Conservation (phyloP, 768 basidiomycete genomes). For the Cystofilobasidium ferigula region DNA sequence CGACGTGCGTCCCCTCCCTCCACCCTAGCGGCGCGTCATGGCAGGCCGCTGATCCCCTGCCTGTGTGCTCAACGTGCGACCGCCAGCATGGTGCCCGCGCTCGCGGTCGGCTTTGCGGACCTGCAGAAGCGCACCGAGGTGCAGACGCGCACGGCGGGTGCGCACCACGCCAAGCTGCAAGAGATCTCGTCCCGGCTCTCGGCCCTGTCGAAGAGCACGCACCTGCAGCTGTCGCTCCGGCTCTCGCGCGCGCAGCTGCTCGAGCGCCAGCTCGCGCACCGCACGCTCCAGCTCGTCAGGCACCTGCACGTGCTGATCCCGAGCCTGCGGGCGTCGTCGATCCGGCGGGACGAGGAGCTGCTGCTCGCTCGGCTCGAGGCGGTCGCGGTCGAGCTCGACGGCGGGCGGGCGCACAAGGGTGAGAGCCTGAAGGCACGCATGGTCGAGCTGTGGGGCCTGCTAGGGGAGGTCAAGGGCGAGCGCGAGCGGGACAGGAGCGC, state of each 20-base stretch:
- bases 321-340: slow-evolving; percentile 31
- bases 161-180: slow-evolving; percentile 34
- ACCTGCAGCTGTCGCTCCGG: slow-evolving; percentile 22
- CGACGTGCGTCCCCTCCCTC: slow-evolving; percentile 27
- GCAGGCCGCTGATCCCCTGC: background rate
- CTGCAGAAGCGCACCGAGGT: slow-evolving; percentile 35
- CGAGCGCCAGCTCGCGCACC: slow-evolving; percentile 30
- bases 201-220: slow-evolving; percentile 20
- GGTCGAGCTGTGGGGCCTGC: slow-evolving; percentile 36
- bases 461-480: slow-evolving; percentile 33
- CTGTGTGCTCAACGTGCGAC: too few species aligned
- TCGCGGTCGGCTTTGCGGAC: slow-evolving; percentile 35
- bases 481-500: slow-evolving; percentile 25
- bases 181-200: slow-evolving; percentile 33
- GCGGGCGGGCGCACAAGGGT: slow-evolving; percentile 20
- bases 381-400: slow-evolving; percentile 34
- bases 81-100: slow-evolving; percentile 36
- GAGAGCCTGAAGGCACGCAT: slow-evolving; percentile 31
- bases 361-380: slow-evolving; percentile 29
- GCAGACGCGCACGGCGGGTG: slow-evolving; percentile 34
- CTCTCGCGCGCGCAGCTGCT: slow-evolving; percentile 24
- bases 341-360: slow-evolving; percentile 33
- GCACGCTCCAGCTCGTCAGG: slow-evolving; percentile 33
- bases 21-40: background rate
- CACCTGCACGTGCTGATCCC: slow-evolving; percentile 34